Percentiles rank a stretch among this genome's conserved stretches.
phyloP scores from a whole-genome alignment of 768 basidiomycete genomes.

The Kondoa subrosea region DNA sequence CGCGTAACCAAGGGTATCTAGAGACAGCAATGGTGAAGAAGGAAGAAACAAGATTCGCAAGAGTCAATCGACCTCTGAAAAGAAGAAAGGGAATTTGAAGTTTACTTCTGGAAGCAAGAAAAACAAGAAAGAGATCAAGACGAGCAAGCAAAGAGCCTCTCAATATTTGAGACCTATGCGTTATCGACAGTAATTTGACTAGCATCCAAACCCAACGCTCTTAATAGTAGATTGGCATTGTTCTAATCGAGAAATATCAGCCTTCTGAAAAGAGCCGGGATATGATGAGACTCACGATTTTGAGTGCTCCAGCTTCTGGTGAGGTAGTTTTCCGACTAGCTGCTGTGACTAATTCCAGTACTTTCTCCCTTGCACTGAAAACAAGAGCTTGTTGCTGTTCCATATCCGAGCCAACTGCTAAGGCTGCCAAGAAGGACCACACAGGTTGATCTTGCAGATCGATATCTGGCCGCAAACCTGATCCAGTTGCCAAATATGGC shows the following conservation, averaged over 20 bases:
- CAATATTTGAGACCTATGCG: not conserved
- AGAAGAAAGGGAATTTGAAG: not conserved
- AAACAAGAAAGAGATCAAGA: not conserved
- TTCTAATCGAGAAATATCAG: constrained; percentile 37
- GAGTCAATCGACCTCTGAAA: too few relatives aligned
- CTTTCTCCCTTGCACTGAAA: constrained; percentile 70
- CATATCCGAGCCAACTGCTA: constrained; percentile 58
- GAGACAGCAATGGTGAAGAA: too few relatives aligned
- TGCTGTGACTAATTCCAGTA: constrained; percentile 61
- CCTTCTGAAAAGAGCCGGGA: not conserved
- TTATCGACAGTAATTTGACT: constrained; percentile 22
- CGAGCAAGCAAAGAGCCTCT: not conserved
- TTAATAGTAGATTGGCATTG: constrained; percentile 68
- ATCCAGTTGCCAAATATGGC: constrained; percentile 29
- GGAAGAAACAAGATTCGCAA: too few relatives aligned
- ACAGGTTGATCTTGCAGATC: constrained; percentile 55
- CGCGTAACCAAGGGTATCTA: too few relatives aligned
- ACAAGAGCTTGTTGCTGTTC: constrained; percentile 84
- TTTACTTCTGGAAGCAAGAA: not conserved
- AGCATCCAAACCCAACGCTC: constrained; percentile 31
- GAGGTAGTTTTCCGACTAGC: constrained; percentile 42
- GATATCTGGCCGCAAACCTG: constrained; percentile 43
- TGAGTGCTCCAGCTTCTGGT: constrained; percentile 55
- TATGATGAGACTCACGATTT: constrained; percentile 32
- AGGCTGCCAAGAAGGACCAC: constrained; percentile 83